A percentile compares a stretch with the other conserved stretches of the same genome.
Evolutionary conservation across 495 filamentous ascomycete species (phyloP).

Genomic region (Aspergillus nidulans): DNA sequence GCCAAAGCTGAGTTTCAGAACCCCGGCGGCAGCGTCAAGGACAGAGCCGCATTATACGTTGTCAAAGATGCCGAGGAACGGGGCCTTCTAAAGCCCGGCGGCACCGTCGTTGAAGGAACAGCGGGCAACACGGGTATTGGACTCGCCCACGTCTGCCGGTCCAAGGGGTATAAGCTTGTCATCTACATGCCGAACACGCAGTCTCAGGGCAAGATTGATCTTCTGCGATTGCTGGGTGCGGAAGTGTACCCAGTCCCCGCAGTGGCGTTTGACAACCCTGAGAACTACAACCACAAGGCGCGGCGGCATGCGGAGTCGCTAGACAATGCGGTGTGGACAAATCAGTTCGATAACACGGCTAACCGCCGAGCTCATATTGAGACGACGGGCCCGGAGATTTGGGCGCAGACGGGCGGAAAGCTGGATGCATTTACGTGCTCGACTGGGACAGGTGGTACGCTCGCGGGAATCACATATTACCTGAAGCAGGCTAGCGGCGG

Average conservation of each 20-base stretch:
- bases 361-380: constrained; percentile 94
- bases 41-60: constrained; percentile 91
- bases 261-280: constrained; percentile 90
- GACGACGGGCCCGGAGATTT: constrained; percentile 96
- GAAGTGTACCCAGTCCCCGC: constrained; percentile 97
- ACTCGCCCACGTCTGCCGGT: constrained; percentile 91
- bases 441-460: constrained; percentile 87
- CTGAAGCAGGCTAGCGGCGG: constrained; percentile 80
- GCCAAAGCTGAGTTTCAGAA: constrained; percentile 99
- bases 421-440: constrained; percentile 94
- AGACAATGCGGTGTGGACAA: constrained; percentile 95
- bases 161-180: constrained; percentile 87
- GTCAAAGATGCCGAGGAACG: constrained; percentile 89
- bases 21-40: constrained; percentile 93
- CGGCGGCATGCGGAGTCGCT: constrained; percentile 76
- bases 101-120: constrained; percentile 94
- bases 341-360: constrained; percentile 96
- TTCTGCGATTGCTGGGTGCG: constrained; percentile 86
- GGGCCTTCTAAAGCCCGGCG: constrained; percentile 74
- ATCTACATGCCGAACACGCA: constrained; percentile 99
- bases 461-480: constrained; percentile 86
- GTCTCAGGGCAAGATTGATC: constrained; percentile 94
- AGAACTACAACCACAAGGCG: constrained; percentile 98
- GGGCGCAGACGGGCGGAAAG: constrained; percentile 84
- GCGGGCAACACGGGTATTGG: constrained; percentile 98